A percentile compares a stretch with the other conserved stretches of the same genome.
These are phyloP conservation scores for Eucalyptus curtisii DNA, from an alignment of 345 rosid genomes.

Conservation along the genomic window DNA sequence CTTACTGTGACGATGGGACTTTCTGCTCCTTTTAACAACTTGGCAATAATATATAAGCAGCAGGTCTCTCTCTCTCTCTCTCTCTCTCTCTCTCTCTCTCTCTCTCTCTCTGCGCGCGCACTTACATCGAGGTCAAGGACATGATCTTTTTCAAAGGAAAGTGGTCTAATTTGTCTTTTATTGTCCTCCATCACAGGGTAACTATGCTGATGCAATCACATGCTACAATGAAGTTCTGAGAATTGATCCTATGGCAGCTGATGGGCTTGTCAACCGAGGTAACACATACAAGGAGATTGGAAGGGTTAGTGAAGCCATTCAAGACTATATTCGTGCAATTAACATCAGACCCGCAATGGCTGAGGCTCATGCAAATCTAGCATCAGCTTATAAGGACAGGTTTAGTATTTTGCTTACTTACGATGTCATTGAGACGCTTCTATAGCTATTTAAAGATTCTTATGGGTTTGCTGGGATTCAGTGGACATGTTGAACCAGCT, in stretches of 20 bases:
- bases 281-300: constrained; percentile 97
- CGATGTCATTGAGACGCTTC: not conserved
- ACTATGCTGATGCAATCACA: constrained; percentile 85
- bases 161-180: not conserved
- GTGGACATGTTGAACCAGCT: constrained; percentile 93
- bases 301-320: constrained; percentile 90
- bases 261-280: constrained; percentile 95
- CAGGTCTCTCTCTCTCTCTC: constrained; percentile 40
- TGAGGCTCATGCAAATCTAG: constrained; percentile 99
- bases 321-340: constrained; percentile 83
- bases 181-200: constrained; percentile 50
- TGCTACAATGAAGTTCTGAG: constrained; percentile 97
- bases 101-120: not conserved
- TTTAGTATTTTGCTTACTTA: not conserved
- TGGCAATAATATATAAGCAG: constrained; percentile 94
- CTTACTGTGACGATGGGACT: constrained; percentile 85
- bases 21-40: constrained; percentile 95
- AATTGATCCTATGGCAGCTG: constrained; percentile 96
- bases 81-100: not conserved
- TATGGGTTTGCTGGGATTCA: constrained; percentile 2
- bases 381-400: constrained; percentile 99
- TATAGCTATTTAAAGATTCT: not conserved
- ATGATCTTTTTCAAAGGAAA: not conserved
- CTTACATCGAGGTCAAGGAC: not conserved
- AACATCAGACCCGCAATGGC: constrained; percentile 84